These are phyloP conservation scores for Cetradonia linearis DNA, from an alignment of 495 filamentous ascomycete genomes.

Conservation along the genomic window DNA sequence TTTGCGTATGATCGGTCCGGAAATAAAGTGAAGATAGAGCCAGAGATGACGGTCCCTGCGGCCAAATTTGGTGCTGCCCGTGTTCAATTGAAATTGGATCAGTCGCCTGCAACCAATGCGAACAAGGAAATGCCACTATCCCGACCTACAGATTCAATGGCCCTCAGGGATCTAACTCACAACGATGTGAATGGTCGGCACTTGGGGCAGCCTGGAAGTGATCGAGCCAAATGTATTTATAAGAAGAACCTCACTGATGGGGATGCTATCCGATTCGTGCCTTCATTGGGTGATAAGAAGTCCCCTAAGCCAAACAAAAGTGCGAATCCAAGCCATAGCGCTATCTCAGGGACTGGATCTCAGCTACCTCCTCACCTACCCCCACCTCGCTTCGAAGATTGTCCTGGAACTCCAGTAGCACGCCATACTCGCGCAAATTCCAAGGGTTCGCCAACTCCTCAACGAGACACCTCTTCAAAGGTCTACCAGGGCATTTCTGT, in stretches of 20 bases:
- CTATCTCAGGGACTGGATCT: background rate
- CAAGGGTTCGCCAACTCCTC: background rate
- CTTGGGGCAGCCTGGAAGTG: background rate
- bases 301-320: background rate
- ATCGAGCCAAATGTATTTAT: background rate
- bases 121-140: too few species aligned
- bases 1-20: conserved; percentile 7
- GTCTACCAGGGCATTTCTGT: background rate
- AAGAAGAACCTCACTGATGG: conserved; percentile 7
- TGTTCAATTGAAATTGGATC: background rate
- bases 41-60: background rate
- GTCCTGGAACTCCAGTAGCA: background rate
- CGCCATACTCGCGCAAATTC: background rate
- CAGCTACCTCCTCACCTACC: background rate
- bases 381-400: conserved; percentile 1
- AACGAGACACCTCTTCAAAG: background rate
- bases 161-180: background rate
- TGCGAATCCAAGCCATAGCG: background rate
- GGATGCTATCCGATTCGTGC: background rate
- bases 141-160: background rate
- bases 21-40: conserved; percentile 9
- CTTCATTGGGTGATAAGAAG: background rate
- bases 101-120: background rate
- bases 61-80: background rate
- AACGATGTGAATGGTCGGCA: background rate